Evolutionary conservation across 1,139 yeast species (phyloP), one percentile per base, ranked within the genome.

Genomic region (Suhomyces bolitotheri): DNA sequence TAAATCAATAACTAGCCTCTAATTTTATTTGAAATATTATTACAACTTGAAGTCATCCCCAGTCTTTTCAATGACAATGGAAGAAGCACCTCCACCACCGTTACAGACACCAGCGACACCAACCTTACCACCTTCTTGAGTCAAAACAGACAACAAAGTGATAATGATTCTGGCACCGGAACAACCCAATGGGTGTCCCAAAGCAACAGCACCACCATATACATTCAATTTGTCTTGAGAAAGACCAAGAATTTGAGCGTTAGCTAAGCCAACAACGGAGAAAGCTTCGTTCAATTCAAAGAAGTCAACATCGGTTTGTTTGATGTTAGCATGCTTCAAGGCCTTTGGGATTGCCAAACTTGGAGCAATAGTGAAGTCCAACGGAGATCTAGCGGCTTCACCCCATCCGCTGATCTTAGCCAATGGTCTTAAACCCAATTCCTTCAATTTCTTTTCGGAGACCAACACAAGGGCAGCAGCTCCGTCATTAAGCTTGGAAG

Each of bases 31-130:
- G 21, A 27, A 29, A 20, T 14, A 23, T 16, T 12, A 19, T 23
- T 49, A 56, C 53, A 57, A 55, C 50, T 56, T 55, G 42, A 45
- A 45, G 36, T 50, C 56, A 34, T 45, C 47, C 31, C 47, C 54
- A 25, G 51, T 39, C 34, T 47, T 77, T 66, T 85, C 90, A 49
- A 87, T 73, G 44, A 87, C 84, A 49, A 87, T 65, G 23, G 95
- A 80, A 40, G 95, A 83, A 39, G 97, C 97, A 61, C 97, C 97
- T 61, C 98, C 98, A 56, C 98, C 98, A 72, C 98, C 97, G 65
- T 92, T 92, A 76, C 97, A 92, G 60, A 92, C 83, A 62, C 87
- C 96, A 53, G 96, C 96, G 49, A 80, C 88, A 62, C 98, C 98
- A 51, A 81, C 66, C 71, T 82, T 88, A 57, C 97, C 97, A 43